A percentile compares a stretch with the other conserved stretches of the same genome.
These are phyloP conservation scores for Helotiales sp. DNA, from an alignment of 2,329 filamentous ascomycete species.

Conservation along the genomic window DNA sequence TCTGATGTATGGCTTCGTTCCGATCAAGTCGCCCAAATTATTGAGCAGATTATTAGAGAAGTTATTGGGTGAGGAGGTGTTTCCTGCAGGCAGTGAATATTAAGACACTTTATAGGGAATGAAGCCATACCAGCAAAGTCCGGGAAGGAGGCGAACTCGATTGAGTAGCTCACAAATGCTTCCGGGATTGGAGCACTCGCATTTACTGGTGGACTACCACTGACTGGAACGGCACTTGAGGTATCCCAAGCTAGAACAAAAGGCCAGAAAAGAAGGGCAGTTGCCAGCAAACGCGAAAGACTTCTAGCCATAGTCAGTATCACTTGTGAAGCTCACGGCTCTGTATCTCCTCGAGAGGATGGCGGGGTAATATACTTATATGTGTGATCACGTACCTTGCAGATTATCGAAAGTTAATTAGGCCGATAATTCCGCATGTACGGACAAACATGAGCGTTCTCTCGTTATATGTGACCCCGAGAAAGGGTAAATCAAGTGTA, in stretches of 20 bases:
- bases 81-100: slow-evolving; percentile 39
- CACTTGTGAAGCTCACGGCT: background rate
- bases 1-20: slow-evolving; percentile 59
- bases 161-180: slow-evolving; percentile 52
- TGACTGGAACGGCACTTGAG: slow-evolving; percentile 7
- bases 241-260: background rate
- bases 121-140: slow-evolving; percentile 37
- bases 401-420: slow-evolving; percentile 2
- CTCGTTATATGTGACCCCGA: background rate
- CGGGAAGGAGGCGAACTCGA: slow-evolving; percentile 52
- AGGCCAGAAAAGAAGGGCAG: background rate
- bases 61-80: slow-evolving; percentile 53
- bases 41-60: slow-evolving; percentile 61
- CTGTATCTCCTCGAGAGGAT: background rate
- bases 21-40: slow-evolving; percentile 54
- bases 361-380: background rate
- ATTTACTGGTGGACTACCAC: slow-evolving; percentile 13
- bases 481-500: slow-evolving; percentile 2
- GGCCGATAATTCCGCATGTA: background rate
- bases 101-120: background rate
- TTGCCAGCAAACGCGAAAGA: slow-evolving; percentile 1
- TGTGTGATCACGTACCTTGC: background rate
- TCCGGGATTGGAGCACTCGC: slow-evolving; percentile 32
- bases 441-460: background rate
- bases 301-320: slow-evolving; percentile 1